Base-by-base conservation (phyloP, 768 basidiomycete genomes). In the Serendipita indica region DNA sequence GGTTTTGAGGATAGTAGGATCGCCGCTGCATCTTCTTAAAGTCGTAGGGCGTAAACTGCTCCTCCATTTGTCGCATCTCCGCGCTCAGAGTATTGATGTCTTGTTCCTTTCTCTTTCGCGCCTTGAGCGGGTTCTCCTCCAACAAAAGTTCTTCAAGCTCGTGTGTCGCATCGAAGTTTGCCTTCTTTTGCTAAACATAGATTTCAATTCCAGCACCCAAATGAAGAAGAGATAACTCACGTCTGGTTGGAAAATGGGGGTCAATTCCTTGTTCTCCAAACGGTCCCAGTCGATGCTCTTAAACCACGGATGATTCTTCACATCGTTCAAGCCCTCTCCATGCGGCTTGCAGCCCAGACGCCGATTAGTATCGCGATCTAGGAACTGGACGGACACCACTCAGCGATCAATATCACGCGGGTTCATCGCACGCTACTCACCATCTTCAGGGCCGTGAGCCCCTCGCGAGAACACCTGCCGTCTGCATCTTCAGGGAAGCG, bases 111-210 rank as follows among this genome's bases (percentile, higher is more conserved):
- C 94, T 81, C 62, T 86, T 83, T 67, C 90, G 84, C 6, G 94
- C 93, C 68, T 97, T 97, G 58, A 99, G 75, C 39, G 94, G 94
- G 65, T 98, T 97, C 67, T 97, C 93, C 70, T 99, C 94, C 16
- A 99, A 72, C 10, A 99, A 71, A 20, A 99, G 76, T 71, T 99
- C 94, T 67, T 99, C 94, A 33, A 99, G 73, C 70, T 99, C 94
- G 67, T 98, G 93, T 12, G 94, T 97, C 27, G 94, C 93, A 68
- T 99, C 94, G 67, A 99, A 99, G 70, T 99, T 97, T 30, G 94
- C 91, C 71, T 96, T 96, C 74, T 97, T 98, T n/a, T 84, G 83
- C 93, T 98, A 66, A 34, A 12, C 46, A 12, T 57, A n/a, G n/a
- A 30, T 13, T 56, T n/a, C 4, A 5, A 13, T 3, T 12, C 35